Evolutionary conservation across 306 rosid genomes (phyloP).

Genomic region (Begonia fuchsioides): DNA sequence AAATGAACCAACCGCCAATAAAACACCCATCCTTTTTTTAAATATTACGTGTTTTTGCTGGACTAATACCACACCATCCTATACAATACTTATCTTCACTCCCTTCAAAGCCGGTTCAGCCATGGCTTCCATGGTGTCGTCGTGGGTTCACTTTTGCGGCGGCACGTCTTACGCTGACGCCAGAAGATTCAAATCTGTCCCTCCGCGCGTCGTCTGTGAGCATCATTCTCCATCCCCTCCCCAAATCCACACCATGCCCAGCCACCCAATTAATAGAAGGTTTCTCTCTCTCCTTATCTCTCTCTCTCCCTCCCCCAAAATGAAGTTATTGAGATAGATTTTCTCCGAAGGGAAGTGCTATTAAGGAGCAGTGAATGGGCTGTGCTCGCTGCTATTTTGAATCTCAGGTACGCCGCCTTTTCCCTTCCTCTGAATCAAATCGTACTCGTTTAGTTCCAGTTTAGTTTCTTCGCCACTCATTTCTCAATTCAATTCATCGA

Average conservation of each 20-base stretch:
- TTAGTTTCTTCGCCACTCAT: background rate
- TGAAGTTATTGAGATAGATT: slow-evolving; percentile 9
- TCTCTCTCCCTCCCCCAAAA: background rate
- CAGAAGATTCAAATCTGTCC: slow-evolving; percentile 1
- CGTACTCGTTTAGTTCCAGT: too few relatives aligned
- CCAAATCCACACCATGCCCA: slow-evolving; percentile 12
- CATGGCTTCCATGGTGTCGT: slow-evolving; percentile 35
- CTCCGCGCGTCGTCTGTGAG: slow-evolving; percentile 14
- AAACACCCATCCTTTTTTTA: too few relatives aligned
- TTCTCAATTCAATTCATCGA: background rate
- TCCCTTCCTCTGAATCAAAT: too few relatives aligned
- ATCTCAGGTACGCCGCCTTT: too few relatives aligned
- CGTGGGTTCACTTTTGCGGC: slow-evolving; percentile 4
- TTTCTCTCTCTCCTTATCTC: slow-evolving; percentile 10
- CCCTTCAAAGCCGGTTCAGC: too few relatives aligned
- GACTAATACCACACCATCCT: too few relatives aligned
- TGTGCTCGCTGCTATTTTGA: too few relatives aligned
- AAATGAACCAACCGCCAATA: too few relatives aligned
- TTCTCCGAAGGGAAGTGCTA: slow-evolving; percentile 32
- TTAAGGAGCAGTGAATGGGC: too few relatives aligned
- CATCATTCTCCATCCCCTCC: slow-evolving; percentile 8
- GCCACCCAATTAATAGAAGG: slow-evolving; percentile 38
- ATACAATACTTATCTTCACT: too few relatives aligned
- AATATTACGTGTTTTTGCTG: too few relatives aligned
- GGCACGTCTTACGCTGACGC: slow-evolving; percentile 6